A percentile compares a stretch with the other conserved stretches of the same genome.
Conservation (phyloP, 495 filamentous ascomycete genomes). For the Daldinia vernicosa region DNA sequence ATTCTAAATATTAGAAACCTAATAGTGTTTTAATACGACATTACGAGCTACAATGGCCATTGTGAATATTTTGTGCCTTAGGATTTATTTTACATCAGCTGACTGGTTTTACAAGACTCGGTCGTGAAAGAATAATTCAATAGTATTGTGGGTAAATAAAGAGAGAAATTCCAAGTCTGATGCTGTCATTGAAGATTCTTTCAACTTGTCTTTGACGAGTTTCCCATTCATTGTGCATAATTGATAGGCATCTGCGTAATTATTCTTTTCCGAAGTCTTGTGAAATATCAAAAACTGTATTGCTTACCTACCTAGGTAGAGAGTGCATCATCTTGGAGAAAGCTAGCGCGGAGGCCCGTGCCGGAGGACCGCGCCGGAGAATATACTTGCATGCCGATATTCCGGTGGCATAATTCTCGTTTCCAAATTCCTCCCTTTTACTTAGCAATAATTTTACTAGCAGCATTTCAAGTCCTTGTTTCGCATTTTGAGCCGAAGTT, state of each 20-base stretch:
- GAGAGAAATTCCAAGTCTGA: background rate
- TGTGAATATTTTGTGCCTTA: background rate
- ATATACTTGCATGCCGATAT: background rate
- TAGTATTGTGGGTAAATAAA: background rate
- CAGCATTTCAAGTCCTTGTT: background rate
- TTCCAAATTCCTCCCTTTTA: background rate
- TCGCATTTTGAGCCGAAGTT: background rate
- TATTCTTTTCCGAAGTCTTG: too few relatives aligned
- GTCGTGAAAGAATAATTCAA: background rate
- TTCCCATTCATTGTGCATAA: background rate
- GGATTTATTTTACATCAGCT: background rate
- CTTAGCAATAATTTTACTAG: background rate
- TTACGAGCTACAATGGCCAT: background rate
- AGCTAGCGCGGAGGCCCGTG: background rate
- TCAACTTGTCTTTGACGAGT: background rate
- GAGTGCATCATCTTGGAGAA: too few relatives aligned
- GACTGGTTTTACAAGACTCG: background rate
- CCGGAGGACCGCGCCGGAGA: background rate
- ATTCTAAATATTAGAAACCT: background rate
- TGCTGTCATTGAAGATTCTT: background rate
- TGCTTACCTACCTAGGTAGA: too few relatives aligned
- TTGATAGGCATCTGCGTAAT: too few relatives aligned
- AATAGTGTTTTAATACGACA: background rate
- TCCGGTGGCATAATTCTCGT: background rate
- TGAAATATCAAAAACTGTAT: too few relatives aligned